Base-by-base conservation (phyloP, 371 early-diverging fungal species). In the Actinomortierella wolfii region DNA sequence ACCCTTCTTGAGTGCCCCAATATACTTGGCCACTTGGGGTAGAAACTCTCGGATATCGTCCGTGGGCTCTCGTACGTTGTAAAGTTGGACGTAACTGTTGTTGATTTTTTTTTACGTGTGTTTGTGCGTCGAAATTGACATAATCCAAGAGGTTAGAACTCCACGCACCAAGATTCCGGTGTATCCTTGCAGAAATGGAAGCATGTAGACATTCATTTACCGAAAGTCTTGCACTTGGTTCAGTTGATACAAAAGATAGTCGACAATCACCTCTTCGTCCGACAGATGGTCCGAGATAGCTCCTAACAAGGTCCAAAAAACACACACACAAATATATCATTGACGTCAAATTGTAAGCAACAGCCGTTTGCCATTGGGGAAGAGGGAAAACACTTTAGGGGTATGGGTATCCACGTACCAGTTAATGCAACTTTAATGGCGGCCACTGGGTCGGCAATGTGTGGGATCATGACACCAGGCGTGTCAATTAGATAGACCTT, bases 401-500 rank as follows among this genome's bases (percentile, higher is more conserved):
- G 24, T 40, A 49, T 15, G 20, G 41, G 43, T 26, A 26, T 40
- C 20, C 20, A 47, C 57, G 52, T 77, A 78, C 88, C 94, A 41
- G 94, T 93, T 26, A 94, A 63, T 8, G 94, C 94, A 0, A 94
- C 88, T 53, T 92, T 90, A 58, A 94, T 75, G 47, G 92, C 89
- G 20, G 80, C 80, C 1, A 88, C 65, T 13, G 93, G 94, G 64
- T 92, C 90, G 0, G 87, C 77, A 60, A 93, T 91, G 59, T 90
- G 84, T 0, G 94, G 94, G 24, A 91, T 84, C 94, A 93, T 93
- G 6, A 93, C 92, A 7, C 89, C 97, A 0, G 97, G 97, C 8
- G 95, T 95, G 60, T 97, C 97, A 13, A 94, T 85, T 21, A 97
- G 70, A 76, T 96, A 97, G 1, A 96, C 86, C 4, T 87, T 79